phyloP scores from a whole-genome alignment of 116 monocot genomes.

The Papilionanthe hybrid region DNA sequence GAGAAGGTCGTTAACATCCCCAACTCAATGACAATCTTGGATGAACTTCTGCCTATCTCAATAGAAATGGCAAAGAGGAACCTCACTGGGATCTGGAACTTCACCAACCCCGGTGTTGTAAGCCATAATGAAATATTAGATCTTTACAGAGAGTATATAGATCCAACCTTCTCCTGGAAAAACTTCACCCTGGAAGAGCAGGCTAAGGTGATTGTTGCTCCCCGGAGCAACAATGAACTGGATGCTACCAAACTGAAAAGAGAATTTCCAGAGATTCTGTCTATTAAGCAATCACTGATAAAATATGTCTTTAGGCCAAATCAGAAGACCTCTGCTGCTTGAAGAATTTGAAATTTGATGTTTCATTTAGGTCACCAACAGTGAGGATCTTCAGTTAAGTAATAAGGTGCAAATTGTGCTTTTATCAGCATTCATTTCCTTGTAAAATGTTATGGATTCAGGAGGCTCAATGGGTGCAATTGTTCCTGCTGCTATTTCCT shows the following conservation, averaged over 20 bases:
- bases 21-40: constrained; percentile 45
- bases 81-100: constrained; percentile 54
- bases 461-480: neutral
- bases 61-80: constrained; percentile 49
- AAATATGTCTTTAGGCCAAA: constrained; percentile 42
- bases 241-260: constrained; percentile 32
- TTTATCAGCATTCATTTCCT: neutral
- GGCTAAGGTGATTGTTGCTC: constrained; percentile 45
- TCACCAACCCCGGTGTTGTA: constrained; percentile 43
- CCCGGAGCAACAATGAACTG: constrained; percentile 42
- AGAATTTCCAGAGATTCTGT: constrained; percentile 36
- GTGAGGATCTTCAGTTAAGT: neutral
- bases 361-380: neutral
- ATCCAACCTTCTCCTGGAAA: constrained; percentile 42
- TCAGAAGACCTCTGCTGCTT: constrained; percentile 29
- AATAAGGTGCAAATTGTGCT: neutral
- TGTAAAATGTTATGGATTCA: neutral
- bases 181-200: constrained; percentile 44
- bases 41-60: constrained; percentile 37
- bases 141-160: constrained; percentile 42
- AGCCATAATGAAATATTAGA: constrained; percentile 44
- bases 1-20: constrained; percentile 45
- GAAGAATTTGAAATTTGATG: neutral
- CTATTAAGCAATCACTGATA: constrained; percentile 36
- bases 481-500: neutral